Percentiles rank a stretch among this genome's conserved stretches.
These are phyloP conservation scores for Myrica gale DNA, from an alignment of 306 rosid genomes.

Conservation along the genomic window DNA sequence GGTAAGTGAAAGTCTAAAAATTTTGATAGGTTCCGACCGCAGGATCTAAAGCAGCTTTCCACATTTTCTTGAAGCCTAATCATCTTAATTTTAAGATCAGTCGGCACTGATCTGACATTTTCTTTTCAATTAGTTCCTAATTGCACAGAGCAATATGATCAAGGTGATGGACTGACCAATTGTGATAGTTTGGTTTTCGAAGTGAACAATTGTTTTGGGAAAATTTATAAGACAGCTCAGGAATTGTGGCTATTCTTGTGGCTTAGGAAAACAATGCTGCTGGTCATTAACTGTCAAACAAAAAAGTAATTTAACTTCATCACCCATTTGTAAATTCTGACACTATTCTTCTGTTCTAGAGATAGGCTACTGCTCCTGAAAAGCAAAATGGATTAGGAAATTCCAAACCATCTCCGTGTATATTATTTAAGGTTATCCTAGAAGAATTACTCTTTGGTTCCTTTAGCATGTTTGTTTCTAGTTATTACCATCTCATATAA, in stretches of 20 bases:
- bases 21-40: background rate
- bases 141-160: background rate
- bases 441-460: background rate
- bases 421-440: background rate
- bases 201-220: background rate
- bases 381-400: background rate
- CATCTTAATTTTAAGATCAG: background rate
- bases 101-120: background rate
- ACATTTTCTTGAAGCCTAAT: background rate
- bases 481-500: background rate
- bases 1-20: background rate
- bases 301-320: background rate
- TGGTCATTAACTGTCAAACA: background rate
- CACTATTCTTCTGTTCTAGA: background rate
- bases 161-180: background rate
- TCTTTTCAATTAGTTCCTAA: background rate
- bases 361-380: background rate
- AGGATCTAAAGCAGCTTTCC: background rate
- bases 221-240: slow-evolving; percentile 2
- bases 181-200: background rate
- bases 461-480: background rate
- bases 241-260: background rate
- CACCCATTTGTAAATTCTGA: background rate
- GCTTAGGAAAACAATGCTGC: background rate
- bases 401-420: background rate